Conservation (phyloP, 2,329 filamentous ascomycete genomes). For the Cercospora sp. region DNA sequence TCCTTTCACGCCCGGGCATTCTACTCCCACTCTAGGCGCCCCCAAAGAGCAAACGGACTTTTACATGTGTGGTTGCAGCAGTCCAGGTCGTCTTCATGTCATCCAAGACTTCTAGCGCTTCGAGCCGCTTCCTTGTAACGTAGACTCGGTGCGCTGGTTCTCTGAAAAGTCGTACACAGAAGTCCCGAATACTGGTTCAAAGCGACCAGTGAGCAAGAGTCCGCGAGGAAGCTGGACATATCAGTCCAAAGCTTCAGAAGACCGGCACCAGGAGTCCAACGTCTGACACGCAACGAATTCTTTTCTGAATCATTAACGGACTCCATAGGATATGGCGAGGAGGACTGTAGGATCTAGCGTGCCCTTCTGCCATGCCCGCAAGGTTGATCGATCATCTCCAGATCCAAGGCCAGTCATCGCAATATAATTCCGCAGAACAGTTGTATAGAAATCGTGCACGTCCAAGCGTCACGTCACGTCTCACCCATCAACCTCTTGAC, state of each 20-base stretch:
- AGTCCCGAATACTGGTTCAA: neutral
- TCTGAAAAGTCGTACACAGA: neutral
- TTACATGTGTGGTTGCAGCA: neutral
- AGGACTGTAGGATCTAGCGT: neutral
- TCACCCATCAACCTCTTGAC: slow-evolving; percentile 68
- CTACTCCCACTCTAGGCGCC: neutral
- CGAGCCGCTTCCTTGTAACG: neutral
- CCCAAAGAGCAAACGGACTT: neutral
- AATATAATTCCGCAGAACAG: neutral
- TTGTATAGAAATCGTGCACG: neutral
- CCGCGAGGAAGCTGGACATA: neutral
- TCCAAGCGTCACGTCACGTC: slow-evolving; percentile 5
- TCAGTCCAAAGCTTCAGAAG: neutral
- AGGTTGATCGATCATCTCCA: neutral
- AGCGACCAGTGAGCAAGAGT: neutral
- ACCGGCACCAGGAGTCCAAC: neutral
- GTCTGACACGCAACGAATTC: neutral
- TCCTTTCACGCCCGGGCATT: neutral
- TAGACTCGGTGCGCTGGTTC: neutral
- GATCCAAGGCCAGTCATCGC: neutral
- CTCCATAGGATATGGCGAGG: neutral
- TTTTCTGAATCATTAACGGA: neutral
- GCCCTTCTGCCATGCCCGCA: neutral
- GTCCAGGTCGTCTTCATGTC: neutral
- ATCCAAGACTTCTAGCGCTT: neutral